Evolutionary conservation across 495 filamentous ascomycete genomes (phyloP).

Genomic region (Xylaria curta): DNA sequence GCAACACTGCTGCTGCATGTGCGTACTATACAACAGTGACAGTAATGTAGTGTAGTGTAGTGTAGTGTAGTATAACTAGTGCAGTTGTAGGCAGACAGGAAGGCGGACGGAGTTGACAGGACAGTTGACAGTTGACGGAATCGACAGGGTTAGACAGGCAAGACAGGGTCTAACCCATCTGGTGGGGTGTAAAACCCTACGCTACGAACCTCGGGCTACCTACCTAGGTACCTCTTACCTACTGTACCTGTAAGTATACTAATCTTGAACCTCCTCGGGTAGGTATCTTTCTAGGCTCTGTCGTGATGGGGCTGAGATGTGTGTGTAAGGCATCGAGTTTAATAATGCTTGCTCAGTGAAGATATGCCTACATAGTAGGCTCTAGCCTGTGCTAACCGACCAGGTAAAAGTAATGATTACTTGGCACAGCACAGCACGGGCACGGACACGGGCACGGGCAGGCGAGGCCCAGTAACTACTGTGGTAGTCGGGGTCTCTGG

Average conservation of each 20-base stretch:
- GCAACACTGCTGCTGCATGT: not conserved
- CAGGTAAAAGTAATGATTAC: not conserved
- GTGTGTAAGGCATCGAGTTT: not conserved
- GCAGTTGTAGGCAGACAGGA: conserved; percentile 13
- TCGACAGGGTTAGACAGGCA: conserved; percentile 18
- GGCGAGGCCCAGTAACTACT: conserved; percentile 9
- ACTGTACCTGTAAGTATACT: not conserved
- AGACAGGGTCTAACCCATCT: conserved; percentile 7
- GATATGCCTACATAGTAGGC: not conserved
- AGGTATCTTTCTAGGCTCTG: conserved; percentile 1
- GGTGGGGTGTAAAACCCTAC: conserved; percentile 18
- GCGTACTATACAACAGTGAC: not conserved
- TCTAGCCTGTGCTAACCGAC: not conserved
- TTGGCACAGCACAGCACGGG: not conserved
- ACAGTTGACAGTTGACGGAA: not conserved
- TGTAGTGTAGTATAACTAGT: conserved; percentile 5
- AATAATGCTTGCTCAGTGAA: not conserved
- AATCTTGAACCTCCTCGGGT: too few relatives aligned
- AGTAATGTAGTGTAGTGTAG: not conserved
- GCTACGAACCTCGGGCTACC: conserved; percentile 11
- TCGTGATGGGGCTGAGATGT: not conserved
- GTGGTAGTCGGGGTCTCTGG: not conserved
- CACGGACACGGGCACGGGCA: not conserved
- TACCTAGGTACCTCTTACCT: not conserved
- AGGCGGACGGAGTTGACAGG: conserved; percentile 10